Percentiles rank a stretch among this genome's conserved stretches.
Conservation (phyloP, 1,284 basidiomycete species). For the Wallemia hederae region DNA sequence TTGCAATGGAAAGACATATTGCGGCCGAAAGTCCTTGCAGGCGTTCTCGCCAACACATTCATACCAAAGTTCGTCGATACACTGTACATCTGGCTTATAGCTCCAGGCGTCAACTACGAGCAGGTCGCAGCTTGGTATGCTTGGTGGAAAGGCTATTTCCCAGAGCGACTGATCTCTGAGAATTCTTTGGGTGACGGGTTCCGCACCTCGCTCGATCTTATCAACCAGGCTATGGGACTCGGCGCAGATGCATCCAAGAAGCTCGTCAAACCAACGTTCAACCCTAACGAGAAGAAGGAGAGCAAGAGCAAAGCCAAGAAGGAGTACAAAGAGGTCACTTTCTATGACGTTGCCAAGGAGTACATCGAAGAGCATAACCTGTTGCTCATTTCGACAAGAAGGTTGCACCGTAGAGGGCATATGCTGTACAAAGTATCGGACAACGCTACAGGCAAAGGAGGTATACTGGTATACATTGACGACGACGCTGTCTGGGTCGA, state of each 20-base stretch:
- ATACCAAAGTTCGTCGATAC: conserved; percentile 87
- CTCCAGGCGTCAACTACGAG: conserved; percentile 48
- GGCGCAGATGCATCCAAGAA: conserved; percentile 37
- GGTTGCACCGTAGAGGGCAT: conserved; percentile 46
- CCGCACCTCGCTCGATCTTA: conserved; percentile 52
- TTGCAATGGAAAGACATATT: conserved; percentile 47
- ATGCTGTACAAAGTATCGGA: conserved; percentile 58
- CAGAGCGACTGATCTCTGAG: conserved; percentile 32
- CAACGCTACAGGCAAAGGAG: conserved; percentile 49
- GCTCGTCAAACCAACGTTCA: conserved; percentile 31
- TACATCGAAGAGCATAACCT: conserved; percentile 52
- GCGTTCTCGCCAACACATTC: conserved; percentile 63
- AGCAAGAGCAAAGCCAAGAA: conserved; percentile 7
- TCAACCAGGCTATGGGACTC: conserved; percentile 68
- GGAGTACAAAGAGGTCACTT: conserved; percentile 40
- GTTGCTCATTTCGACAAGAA: conserved; percentile 57
- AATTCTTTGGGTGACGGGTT: conserved; percentile 46
- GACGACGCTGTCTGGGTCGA: conserved; percentile 45
- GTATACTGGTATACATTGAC: conserved; percentile 48
- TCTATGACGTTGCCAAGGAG: conserved; percentile 70
- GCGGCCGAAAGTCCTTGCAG: conserved; percentile 40
- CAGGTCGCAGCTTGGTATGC: conserved; percentile 73
- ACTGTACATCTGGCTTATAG: conserved; percentile 68
- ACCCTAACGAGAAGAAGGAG: conserved; percentile 17
- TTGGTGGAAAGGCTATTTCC: conserved; percentile 60